Evolutionary conservation across 805 yeast species (phyloP).

Genomic region (Metschnikowia sp.): DNA sequence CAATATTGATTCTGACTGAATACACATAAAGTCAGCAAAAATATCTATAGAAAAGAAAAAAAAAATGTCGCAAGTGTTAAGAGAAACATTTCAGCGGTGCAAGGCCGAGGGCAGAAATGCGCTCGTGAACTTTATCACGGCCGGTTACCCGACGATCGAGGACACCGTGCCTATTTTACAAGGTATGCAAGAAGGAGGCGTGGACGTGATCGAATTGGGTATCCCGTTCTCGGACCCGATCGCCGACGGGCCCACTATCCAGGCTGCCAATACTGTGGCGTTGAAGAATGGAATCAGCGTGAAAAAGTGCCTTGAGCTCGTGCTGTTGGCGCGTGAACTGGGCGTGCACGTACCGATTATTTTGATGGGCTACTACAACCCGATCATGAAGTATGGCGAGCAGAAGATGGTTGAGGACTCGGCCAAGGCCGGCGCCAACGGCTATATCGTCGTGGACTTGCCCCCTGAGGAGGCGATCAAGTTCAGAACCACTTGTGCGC

Average conservation of each 20-base stretch:
- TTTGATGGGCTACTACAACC: conserved; percentile 98
- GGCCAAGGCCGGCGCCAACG: conserved; percentile 89
- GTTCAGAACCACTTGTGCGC: conserved; percentile 70
- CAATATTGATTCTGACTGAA: no score
- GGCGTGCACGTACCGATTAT: conserved; percentile 90
- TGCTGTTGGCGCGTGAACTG: conserved; percentile 66
- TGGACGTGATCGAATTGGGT: conserved; percentile 91
- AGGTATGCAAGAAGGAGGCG: conserved; percentile 94
- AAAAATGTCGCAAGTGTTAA: conserved; percentile 50
- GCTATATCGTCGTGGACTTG: conserved; percentile 89
- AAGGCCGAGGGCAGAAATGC: conserved; percentile 75
- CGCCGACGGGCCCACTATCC: conserved; percentile 98
- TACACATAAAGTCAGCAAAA: no score
- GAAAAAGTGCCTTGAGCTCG: conserved; percentile 62
- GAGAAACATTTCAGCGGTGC: conserved; percentile 59
- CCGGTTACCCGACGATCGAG: conserved; percentile 85
- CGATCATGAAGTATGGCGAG: conserved; percentile 87
- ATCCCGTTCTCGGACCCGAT: conserved; percentile 97
- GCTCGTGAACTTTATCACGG: conserved; percentile 87
- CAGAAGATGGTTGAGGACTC: conserved; percentile 73
- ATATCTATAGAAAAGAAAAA: background rate
- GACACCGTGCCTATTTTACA: conserved; percentile 84
- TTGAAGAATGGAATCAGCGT: conserved; percentile 80
- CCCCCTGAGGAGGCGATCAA: conserved; percentile 97
- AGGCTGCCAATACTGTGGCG: conserved; percentile 80